Conservation (phyloP, 192 early-diverging fungal genomes). For the Rhizoclosmatium sp. region DNA sequence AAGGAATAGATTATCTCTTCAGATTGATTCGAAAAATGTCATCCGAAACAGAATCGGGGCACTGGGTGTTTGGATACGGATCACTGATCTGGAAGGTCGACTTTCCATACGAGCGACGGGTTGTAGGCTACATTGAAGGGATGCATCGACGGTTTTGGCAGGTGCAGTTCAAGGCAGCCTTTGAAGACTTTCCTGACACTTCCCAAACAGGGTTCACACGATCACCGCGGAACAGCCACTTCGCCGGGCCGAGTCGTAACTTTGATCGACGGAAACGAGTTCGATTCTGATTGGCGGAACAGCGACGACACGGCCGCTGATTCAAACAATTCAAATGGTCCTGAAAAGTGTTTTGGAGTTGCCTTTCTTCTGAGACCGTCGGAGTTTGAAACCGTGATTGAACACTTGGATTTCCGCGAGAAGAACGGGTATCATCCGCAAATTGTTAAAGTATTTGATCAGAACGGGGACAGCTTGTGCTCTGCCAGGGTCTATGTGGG, state of each 20-base stretch:
- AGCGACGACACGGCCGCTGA: conserved; percentile 28
- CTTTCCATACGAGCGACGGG: conserved; percentile 64
- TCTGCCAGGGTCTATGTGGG: conserved; percentile 73
- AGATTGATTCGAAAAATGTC: no score
- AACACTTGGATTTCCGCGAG: conserved; percentile 87
- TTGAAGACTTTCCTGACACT: conserved; percentile 9
- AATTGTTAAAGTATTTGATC: conserved; percentile 70
- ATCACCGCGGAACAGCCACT: conserved; percentile 85
- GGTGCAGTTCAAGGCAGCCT: conserved; percentile 30
- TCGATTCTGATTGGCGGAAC: conserved; percentile 44
- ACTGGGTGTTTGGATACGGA: conserved; percentile 69
- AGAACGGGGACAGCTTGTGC: conserved; percentile 3
- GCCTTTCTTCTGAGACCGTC: conserved; percentile 78
- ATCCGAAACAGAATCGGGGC: neutral
- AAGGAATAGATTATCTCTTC: no score
- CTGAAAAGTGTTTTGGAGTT: conserved; percentile 41
- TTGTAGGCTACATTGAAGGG: conserved; percentile 70
- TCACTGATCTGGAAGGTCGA: conserved; percentile 76
- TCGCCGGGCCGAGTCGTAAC: conserved; percentile 87
- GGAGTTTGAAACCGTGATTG: conserved; percentile 70
- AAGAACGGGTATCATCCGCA: conserved; percentile 84
- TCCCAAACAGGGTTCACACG: conserved; percentile 67
- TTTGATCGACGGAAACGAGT: conserved; percentile 76
- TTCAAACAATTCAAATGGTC: conserved; percentile 33
- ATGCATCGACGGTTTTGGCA: conserved; percentile 83